Evolutionary conservation across 192 early-diverging fungal species (phyloP), one percentile per base, ranked within the genome.

Genomic region (Chytriomyces sp.): DNA sequence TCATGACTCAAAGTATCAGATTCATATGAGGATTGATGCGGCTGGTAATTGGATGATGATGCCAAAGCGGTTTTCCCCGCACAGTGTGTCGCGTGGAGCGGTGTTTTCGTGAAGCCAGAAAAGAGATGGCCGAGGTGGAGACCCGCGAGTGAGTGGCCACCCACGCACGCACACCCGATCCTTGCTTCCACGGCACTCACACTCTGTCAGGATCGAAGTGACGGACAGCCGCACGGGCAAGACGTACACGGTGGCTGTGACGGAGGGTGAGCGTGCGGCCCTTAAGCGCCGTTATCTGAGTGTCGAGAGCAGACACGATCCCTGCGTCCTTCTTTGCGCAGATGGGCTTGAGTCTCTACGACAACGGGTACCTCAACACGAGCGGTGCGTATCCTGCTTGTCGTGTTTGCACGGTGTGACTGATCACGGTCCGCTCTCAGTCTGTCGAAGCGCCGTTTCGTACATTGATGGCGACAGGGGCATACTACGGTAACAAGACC

Each of bases 381-480:
- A 84, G 86, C 25, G 74, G 68, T 70, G 34, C 30, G 8, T 60
- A 12, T n/a, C 17, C 39, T 34, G 33, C 39, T 25, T 12, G 19
- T n/a, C 39, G 19, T 12, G 2, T 19, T 49, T 63, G 3, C 12
- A 12, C 17, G 10, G 19, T 22, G 3, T 0, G 28, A 28, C 39
- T 63, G 14, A 36, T 41, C 17, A 63, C 28, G 61, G 12, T 12
- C 17, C n/a, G 17, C 39, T 1, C 34, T n/a, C n/a, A 67, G 85
- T 91, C 3, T 85, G 86, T 39, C 75, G 81, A 19, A 91, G 89
- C 6, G 72, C 82, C 28, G 90, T 91, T 55, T 78, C 79, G 32
- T 81, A 88, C 55, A 91, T 91, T 76, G 89, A 91, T 59, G 89
- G 89, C 30, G 89, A 91, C 40, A 74, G 72, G 55, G 89, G 89